Evolutionary conservation across 306 rosid genomes (phyloP), one percentile per base, ranked within the genome.

Genomic region (Rosa persica): DNA sequence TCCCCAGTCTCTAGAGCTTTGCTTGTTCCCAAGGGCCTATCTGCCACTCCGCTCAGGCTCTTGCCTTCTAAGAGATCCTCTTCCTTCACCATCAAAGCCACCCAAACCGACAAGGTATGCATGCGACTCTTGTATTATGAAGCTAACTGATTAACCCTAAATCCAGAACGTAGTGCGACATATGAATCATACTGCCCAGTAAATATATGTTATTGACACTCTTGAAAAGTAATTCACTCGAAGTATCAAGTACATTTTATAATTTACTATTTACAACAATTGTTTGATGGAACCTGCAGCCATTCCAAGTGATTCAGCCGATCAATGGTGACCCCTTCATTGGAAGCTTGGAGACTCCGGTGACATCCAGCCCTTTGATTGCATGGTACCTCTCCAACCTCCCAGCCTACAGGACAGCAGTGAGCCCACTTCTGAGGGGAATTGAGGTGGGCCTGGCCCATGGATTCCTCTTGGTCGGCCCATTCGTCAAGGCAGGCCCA

Each of bases 261-360:
- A 19, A 12, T 0, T 25, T 27, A 25, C 0, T 61, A 4, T 4
- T 65, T 30, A 30, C 36, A 30, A 30, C 36, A 30, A 22, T 16
- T 40, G 70, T 17, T 13, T 66, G 47, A 36, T 66, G 70, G 23
- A 66, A 36, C 13, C 17, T 66, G 81, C 92, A 92, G 97, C 91
- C 91, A 38, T 93, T 12, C 84, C 99, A 95, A 90, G 97, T 95
- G 82, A 43, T 95, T 74, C 97, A 93, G 62, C 99, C 99, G 22
- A 92, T 95, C 83, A 95, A 95, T 27, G 99, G 99, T 19, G 99
- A 95, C 47, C 98, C 99, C 11, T 96, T 96, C 97, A 93, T 96
- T 22, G 99, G 99, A 79, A 96, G 98, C 77, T 88, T 96, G 1
- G 99, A 96, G 83, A 96, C 98, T 40, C 99, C 99, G 27, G 88